These are phyloP conservation scores for Penicillium sp. DNA, from an alignment of 2,329 filamentous ascomycete genomes.

Conservation along the genomic window DNA sequence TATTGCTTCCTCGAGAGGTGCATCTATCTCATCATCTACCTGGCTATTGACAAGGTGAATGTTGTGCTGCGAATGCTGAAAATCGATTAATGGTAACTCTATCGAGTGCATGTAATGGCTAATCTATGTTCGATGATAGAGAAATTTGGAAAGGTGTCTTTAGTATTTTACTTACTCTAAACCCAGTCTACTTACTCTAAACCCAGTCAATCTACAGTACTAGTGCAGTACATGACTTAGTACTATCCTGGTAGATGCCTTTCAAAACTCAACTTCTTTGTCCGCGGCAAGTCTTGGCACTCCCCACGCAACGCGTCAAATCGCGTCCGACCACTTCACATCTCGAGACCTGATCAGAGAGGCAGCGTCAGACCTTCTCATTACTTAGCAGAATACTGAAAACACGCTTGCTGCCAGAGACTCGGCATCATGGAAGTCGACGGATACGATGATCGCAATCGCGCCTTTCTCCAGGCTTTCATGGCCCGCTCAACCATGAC, in stretches of 20 bases:
- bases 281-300: slow-evolving; percentile 14
- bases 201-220: too few relatives aligned
- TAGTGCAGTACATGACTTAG: too few relatives aligned
- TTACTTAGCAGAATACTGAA: neutral
- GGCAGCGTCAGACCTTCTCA: neutral
- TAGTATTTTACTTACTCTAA: too few relatives aligned
- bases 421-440: slow-evolving; percentile 16
- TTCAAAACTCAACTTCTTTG: neutral
- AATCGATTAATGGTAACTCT: neutral
- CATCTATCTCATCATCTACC: neutral
- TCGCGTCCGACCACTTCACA: slow-evolving; percentile 11
- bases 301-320: slow-evolving; percentile 17
- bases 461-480: slow-evolving; percentile 88
- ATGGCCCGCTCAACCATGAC: slow-evolving; percentile 77
- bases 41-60: neutral
- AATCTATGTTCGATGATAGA: too few relatives aligned
- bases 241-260: neutral
- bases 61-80: neutral
- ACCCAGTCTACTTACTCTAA: too few relatives aligned
- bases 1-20: too few relatives aligned
- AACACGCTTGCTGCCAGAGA: neutral
- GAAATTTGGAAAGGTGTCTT: too few relatives aligned
- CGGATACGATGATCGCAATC: slow-evolving; percentile 66
- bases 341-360: neutral
- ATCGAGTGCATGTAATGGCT: too few relatives aligned